Evolutionary conservation across 148 eudicot genomes (phyloP), one percentile per base, ranked within the genome.

Genomic region (Camellia sinensis): DNA sequence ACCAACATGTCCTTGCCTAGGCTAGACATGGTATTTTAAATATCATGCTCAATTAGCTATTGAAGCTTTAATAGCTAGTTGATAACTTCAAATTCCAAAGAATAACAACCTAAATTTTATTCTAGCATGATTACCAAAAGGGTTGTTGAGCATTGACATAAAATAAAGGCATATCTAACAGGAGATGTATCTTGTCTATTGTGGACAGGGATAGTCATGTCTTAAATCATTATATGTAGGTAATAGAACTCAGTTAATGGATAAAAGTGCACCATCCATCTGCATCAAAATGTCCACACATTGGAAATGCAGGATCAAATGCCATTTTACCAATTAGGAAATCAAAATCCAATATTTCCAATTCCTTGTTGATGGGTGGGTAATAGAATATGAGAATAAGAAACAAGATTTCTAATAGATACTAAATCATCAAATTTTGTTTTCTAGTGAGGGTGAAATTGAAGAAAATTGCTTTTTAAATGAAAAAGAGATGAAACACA

Each of bases 21-120:
- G 68, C 43, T 65, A 21, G 68, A 21, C n/a, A 67, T n/a, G 68
- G 56, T 5, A 61, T 61, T 60, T 75, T 43, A n/a, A 75, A 60
- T 41, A 61, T 40, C 17, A 75, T 43, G 56, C 41, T 19, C 46
- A 56, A 37, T 45, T 19, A 75, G 12, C 6, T 12, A 13, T 18
- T 41, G 7, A 40, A 41, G 65, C 50, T 74, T 56, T 46, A 14
- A 78, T 7, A 69, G 41, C 64, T 29, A 4, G 18, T 53, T 59
- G 54, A 80, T 52, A 69, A 21, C 60, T 56, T 13, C 11, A 7
- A 13, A 13, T 5, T 7, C 60, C 3, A 56, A 56, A 13, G 10
- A 56, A 71, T 29, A 75, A 68, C 1, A 9, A 40, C 10, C 56
- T 64, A 59, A 74, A 8, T 40, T 56, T 15, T 56, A 21, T 37